phyloP scores from a whole-genome alignment of 371 early-diverging fungal genomes.

The Apophysomyces sp. region DNA sequence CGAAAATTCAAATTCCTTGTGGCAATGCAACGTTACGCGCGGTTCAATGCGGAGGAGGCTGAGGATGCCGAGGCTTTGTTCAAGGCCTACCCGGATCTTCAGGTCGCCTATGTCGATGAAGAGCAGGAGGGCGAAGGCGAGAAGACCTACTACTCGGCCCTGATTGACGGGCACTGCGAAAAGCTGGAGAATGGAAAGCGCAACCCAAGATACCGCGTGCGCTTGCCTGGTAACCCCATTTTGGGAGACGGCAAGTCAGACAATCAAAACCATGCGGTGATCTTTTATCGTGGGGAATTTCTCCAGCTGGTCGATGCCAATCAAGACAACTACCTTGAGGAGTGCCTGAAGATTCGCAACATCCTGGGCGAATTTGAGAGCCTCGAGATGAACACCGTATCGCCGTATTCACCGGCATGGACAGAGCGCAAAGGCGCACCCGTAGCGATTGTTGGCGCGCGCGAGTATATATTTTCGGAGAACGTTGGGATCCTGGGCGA shows the following conservation, averaged over 20 bases:
- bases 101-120: slow-evolving; percentile 84
- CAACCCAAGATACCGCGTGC: slow-evolving; percentile 72
- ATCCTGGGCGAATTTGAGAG: slow-evolving; percentile 87
- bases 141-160: slow-evolving; percentile 62
- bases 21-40: slow-evolving; percentile 87
- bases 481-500: slow-evolving; percentile 88
- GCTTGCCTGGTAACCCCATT: slow-evolving; percentile 87
- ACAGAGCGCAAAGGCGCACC: slow-evolving; percentile 57
- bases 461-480: slow-evolving; percentile 91
- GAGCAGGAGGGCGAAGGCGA: slow-evolving; percentile 55
- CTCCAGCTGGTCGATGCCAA: slow-evolving; percentile 88
- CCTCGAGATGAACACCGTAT: slow-evolving; percentile 60
- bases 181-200: slow-evolving; percentile 64
- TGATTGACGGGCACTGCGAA: slow-evolving; percentile 78
- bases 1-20: slow-evolving; percentile 86
- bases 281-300: slow-evolving; percentile 87
- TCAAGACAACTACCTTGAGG: slow-evolving; percentile 91
- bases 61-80: slow-evolving; percentile 81
- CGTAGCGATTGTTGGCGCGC: slow-evolving; percentile 89
- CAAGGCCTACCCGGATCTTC: slow-evolving; percentile 75
- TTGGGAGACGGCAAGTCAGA: slow-evolving; percentile 92
- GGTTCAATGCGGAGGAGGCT: slow-evolving; percentile 73
- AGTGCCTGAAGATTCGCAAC: slow-evolving; percentile 86
- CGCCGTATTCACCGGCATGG: slow-evolving; percentile 67
- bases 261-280: slow-evolving; percentile 87